Conservation (phyloP, 106 monocot species). For the Iris macrosiphon region DNA sequence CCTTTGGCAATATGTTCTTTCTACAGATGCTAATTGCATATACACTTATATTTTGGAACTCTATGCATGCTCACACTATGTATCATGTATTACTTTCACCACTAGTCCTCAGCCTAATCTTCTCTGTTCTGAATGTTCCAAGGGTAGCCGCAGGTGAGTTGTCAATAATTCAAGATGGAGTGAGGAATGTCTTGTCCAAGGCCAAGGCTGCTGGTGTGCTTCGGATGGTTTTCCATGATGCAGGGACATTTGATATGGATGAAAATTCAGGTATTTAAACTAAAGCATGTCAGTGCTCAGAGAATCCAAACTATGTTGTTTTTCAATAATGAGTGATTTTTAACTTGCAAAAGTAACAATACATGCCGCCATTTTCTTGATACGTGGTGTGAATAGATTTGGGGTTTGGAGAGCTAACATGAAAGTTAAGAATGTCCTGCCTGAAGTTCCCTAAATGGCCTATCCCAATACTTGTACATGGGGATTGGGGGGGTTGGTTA, state of each 20-base stretch:
- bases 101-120: background rate
- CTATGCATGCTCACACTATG: no score
- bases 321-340: background rate
- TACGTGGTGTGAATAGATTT: no score
- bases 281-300: no score
- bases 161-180: conserved; percentile 35
- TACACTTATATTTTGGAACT: no score
- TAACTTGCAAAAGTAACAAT: background rate
- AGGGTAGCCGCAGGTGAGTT: conserved; percentile 29
- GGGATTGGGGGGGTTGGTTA: no score
- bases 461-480: no score
- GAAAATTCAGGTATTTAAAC: conserved; percentile 52
- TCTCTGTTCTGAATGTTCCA: background rate
- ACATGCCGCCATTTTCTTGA: background rate
- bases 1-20: no score
- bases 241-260: conserved; percentile 76
- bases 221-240: conserved; percentile 93
- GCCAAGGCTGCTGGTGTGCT: conserved; percentile 81
- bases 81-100: background rate
- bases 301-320: background rate
- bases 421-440: no score
- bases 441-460: no score
- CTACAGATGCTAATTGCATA: no score
- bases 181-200: conserved; percentile 77
- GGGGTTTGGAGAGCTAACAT: no score